Evolutionary conservation across 2,329 filamentous ascomycete species (phyloP).

Genomic region (Penicillium crustosum): DNA sequence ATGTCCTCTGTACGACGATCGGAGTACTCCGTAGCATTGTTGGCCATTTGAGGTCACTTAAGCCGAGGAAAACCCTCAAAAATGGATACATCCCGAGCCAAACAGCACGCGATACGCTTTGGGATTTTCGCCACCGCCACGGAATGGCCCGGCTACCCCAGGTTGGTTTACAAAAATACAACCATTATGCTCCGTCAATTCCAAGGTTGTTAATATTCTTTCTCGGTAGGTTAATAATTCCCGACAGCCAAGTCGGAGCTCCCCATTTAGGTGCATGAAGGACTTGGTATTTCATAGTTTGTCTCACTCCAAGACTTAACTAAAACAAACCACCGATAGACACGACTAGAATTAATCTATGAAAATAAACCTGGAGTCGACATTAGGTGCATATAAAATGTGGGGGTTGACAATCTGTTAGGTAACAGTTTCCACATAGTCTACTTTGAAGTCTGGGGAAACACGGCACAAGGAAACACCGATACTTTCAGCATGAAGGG

Average conservation of each 20-base stretch:
- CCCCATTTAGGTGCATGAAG: not conserved
- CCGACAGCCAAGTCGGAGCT: slow-evolving; percentile 6
- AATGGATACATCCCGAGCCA: not conserved
- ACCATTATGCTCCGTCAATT: too few relatives aligned
- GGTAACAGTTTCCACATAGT: slow-evolving; percentile 32
- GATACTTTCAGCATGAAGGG: not conserved
- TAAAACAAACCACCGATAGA: not conserved
- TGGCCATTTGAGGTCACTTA: not conserved
- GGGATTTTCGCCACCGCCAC: not conserved
- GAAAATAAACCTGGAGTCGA: not conserved
- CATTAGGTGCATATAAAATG: slow-evolving; percentile 23
- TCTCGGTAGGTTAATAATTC: not conserved
- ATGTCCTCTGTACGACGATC: not conserved
- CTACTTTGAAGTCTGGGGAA: slow-evolving; percentile 8
- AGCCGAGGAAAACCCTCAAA: not conserved
- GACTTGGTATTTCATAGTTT: not conserved
- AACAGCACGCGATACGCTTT: not conserved
- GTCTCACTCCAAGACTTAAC: not conserved
- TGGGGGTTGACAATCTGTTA: slow-evolving; percentile 30
- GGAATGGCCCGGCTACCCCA: not conserved
- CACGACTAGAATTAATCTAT: not conserved
- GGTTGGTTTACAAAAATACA: not conserved
- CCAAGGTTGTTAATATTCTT: too few relatives aligned
- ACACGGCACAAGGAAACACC: slow-evolving; percentile 1
- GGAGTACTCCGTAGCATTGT: not conserved